Evolutionary conservation across 2,329 filamentous ascomycete species (phyloP).

Genomic region (Cadophora gregata): DNA sequence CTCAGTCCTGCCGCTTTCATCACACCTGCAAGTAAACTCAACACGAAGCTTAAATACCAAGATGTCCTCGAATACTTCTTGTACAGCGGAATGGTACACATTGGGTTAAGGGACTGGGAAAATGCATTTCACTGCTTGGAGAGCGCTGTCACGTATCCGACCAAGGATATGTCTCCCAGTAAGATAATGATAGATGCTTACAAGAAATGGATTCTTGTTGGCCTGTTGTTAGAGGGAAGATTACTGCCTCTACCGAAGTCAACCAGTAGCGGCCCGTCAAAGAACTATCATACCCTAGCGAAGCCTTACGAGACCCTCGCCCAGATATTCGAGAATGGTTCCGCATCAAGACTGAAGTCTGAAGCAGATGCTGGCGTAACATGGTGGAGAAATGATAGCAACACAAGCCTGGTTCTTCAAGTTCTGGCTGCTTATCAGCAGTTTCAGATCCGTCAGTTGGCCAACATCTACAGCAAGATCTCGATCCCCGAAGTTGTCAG

Average conservation of each 20-base stretch:
- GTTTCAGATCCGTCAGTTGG: conserved; percentile 76
- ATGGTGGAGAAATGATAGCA: conserved; percentile 75
- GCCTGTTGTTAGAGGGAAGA: conserved; percentile 72
- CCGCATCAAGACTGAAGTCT: conserved; percentile 63
- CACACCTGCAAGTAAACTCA: conserved; percentile 62
- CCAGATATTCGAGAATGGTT: conserved; percentile 66
- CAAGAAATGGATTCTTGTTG: conserved; percentile 86
- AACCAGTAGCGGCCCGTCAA: conserved; percentile 58
- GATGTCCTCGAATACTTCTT: conserved; percentile 72
- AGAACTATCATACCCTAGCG: conserved; percentile 61
- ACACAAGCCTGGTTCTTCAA: conserved; percentile 71
- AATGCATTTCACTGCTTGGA: conserved; percentile 67
- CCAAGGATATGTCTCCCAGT: conserved; percentile 66
- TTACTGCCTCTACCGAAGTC: conserved; percentile 60
- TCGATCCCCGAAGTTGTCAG: conserved; percentile 59
- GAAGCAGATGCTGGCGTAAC: conserved; percentile 65
- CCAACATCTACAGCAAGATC: conserved; percentile 70
- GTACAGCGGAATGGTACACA: conserved; percentile 68
- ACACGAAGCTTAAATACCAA: conserved; percentile 55
- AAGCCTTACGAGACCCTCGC: conserved; percentile 76
- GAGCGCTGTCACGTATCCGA: conserved; percentile 70
- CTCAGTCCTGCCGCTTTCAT: conserved; percentile 63
- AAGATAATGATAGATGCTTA: conserved; percentile 87
- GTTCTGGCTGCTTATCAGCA: conserved; percentile 74
- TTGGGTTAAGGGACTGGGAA: conserved; percentile 64